Evolutionary conservation across 2,329 filamentous ascomycete species (phyloP), one percentile per base, ranked within the genome.

Genomic region (Neonectria punicea): DNA sequence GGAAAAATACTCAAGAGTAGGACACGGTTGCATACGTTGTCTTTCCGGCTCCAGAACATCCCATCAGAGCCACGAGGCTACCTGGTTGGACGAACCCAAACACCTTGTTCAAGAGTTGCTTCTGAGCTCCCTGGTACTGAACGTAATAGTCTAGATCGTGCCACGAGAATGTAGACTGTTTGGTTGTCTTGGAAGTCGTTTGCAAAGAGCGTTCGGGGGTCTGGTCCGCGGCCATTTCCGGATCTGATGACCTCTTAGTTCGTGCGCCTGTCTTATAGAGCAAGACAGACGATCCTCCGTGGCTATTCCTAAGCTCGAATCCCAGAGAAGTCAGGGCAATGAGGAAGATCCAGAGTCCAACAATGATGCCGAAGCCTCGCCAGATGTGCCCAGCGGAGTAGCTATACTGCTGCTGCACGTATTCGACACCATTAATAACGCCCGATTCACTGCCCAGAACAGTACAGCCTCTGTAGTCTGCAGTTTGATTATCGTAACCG

Each of bases 61-160:
- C 93, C 84, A 96, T 92, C 4, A 96, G 81, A 0, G 93, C 93
- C 51, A 93, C 89, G 84, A 96, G 89, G n/a, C 90, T 80, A 14
- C 93, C 93, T 1, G 93, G 93, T 74, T 93, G 93, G 2, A 89
- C 92, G 68, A 91, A 95, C 2, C 93, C 93, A 64, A 85, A 90
- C 54, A 95, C 87, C 4, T 85, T 82, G 68, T 91, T 87, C 39
- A 92, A 81, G 1, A 92, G 82, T 72, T 74, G 72, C 32, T 85
- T 82, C 63, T 89, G 80, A 39, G 86, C 86, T 2, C 83, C 84
- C 30, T 87, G 82, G 64, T 89, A 89, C 44, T 90, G 90, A 1
- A 94, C 90, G 0, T 86, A 91, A 74, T 93, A 94, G 50, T 90
- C 83, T 39, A 93, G 83, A 70, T 93, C 82, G 46, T 86, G 83